These are phyloP conservation scores for Fomitopsis serialis DNA, from an alignment of 768 basidiomycete species.

Conservation along the genomic window DNA sequence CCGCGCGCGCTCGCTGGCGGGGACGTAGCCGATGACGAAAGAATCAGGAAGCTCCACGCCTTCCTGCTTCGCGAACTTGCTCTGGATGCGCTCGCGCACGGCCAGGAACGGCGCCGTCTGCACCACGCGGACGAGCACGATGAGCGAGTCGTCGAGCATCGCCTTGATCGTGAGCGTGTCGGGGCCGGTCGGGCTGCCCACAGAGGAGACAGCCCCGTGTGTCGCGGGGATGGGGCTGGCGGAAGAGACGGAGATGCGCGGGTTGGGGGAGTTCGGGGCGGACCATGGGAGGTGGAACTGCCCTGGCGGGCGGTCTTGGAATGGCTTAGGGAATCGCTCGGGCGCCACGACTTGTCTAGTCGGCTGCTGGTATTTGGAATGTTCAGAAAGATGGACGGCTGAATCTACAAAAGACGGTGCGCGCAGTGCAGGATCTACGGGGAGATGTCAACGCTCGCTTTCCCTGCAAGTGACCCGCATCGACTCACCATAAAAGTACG, in stretches of 20 bases:
- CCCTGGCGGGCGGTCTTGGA: constrained; percentile 22
- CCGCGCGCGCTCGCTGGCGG: constrained; percentile 13
- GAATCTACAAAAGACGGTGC: constrained; percentile 6
- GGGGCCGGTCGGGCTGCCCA: constrained; percentile 6
- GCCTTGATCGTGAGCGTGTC: constrained; percentile 55
- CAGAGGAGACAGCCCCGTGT: neutral
- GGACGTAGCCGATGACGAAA: constrained; percentile 54
- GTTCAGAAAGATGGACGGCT: constrained; percentile 1
- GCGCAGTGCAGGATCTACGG: constrained; percentile 16
- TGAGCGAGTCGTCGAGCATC: constrained; percentile 45
- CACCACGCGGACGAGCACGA: constrained; percentile 55
- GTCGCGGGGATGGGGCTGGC: neutral
- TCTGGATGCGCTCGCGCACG: constrained; percentile 51
- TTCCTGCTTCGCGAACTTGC: constrained; percentile 65
- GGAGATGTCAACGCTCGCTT: neutral
- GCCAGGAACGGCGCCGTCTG: constrained; percentile 43
- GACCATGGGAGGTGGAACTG: constrained; percentile 25
- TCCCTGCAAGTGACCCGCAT: neutral
- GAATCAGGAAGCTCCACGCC: constrained; percentile 44
- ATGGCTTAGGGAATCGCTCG: constrained; percentile 26
- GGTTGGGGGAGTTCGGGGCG: constrained; percentile 9
- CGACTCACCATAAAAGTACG: constrained; percentile 35
- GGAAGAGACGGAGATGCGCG: constrained; percentile 3
- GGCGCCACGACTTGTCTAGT: constrained; percentile 17
- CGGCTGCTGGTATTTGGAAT: constrained; percentile 16